Percentiles rank a stretch among this genome's conserved stretches.
Conservation (phyloP, 78 protist species). For the Dictyostelium brefeldianum region DNA sequence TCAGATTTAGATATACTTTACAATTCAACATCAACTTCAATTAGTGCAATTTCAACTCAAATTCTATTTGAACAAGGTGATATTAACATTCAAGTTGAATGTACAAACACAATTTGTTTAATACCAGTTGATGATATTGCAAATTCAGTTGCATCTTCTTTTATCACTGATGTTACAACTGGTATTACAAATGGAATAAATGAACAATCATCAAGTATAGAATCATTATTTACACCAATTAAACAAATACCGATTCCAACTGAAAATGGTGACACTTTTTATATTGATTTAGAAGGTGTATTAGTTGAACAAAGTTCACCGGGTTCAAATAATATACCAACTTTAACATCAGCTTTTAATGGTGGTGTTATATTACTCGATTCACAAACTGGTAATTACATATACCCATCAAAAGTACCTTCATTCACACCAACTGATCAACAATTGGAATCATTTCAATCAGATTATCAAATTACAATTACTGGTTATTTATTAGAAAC, state of each 20-base stretch:
- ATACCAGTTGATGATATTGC: conserved; percentile 32
- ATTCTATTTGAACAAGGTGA: not conserved
- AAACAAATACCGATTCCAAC: not conserved
- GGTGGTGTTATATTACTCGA: conserved; percentile 33
- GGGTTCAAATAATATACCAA: not conserved
- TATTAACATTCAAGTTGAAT: not conserved
- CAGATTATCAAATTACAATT: not conserved
- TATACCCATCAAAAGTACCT: conserved; percentile 39
- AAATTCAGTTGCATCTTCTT: conserved; percentile 13
- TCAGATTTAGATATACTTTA: not conserved
- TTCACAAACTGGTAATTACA: not conserved
- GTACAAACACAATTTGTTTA: conserved; percentile 17
- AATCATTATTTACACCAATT: not conserved
- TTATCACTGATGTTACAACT: not conserved
- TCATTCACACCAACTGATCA: not conserved
- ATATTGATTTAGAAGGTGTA: not conserved
- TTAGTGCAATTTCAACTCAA: not conserved
- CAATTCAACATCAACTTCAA: not conserved
- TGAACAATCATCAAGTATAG: not conserved
- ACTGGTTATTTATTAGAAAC: conserved; percentile 17
- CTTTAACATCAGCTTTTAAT: not conserved
- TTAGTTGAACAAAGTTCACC: not conserved
- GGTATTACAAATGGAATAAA: conserved; percentile 11
- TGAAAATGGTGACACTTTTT: not conserved
- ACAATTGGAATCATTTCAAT: not conserved